These are phyloP conservation scores for Emiliania huxleyi DNA, from an alignment of 78 protist species.

Conservation along the genomic window DNA sequence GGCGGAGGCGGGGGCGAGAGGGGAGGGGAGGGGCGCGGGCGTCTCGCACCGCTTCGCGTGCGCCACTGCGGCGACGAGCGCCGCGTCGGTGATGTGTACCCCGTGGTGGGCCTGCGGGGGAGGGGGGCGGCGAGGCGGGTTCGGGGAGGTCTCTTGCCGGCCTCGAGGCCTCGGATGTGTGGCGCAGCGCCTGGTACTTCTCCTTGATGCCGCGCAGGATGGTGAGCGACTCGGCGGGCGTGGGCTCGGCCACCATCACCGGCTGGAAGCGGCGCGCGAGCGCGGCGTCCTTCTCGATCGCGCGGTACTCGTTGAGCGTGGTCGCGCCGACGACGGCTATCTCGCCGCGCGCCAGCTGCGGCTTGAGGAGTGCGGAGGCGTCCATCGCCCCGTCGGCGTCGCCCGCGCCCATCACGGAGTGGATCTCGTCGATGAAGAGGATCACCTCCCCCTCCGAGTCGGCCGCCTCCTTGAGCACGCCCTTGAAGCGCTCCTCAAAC, in stretches of 20 bases:
- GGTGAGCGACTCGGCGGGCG: constrained; percentile 87
- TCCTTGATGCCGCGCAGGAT: constrained; percentile 91
- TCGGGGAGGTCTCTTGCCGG: no score
- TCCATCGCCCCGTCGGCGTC: constrained; percentile 95
- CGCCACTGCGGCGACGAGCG: constrained; percentile 10
- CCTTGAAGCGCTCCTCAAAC: constrained; percentile 97
- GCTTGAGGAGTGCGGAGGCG: constrained; percentile 98
- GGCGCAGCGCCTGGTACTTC: constrained; percentile 47
- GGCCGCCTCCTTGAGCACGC: constrained; percentile 89
- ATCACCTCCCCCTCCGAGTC: constrained; percentile 83
- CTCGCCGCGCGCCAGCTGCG: constrained; percentile 97
- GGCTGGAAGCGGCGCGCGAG: constrained; percentile 90
- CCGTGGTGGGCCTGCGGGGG: constrained; percentile 17
- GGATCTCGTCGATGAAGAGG: constrained; percentile 98
- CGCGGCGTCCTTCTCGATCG: constrained; percentile 98
- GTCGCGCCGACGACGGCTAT: constrained; percentile 99
- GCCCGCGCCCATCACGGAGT: constrained; percentile 97
- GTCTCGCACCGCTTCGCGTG: no score
- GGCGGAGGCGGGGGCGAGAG: no score
- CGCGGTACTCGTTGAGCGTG: constrained; percentile 93
- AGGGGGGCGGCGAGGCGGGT: no score
- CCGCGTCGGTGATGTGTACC: constrained; percentile 9
- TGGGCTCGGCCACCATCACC: constrained; percentile 88
- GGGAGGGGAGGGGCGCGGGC: no score
- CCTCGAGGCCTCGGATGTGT: neutral